Evolutionary conservation across 1,284 basidiomycete genomes (phyloP).

Genomic region (Trichosporon inkin): DNA sequence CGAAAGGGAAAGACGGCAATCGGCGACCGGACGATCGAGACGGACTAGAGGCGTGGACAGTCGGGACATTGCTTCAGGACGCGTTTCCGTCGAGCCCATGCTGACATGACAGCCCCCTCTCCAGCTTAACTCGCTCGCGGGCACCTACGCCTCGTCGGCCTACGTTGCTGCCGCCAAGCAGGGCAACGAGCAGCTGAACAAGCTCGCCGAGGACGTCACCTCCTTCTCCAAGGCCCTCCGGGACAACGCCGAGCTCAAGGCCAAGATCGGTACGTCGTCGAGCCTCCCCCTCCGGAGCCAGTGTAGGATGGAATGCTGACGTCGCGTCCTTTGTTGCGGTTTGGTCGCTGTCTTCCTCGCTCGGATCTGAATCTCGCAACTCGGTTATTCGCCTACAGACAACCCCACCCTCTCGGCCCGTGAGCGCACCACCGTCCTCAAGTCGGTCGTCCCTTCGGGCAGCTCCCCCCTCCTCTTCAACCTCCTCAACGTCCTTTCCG

Average conservation of each 20-base stretch:
- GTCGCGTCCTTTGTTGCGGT: background rate
- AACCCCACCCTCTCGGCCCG: slow-evolving; percentile 84
- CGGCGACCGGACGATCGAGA: background rate
- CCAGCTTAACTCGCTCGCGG: slow-evolving; percentile 52
- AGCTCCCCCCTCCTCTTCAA: slow-evolving; percentile 83
- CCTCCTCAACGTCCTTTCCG: slow-evolving; percentile 81
- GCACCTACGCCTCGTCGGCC: slow-evolving; percentile 91
- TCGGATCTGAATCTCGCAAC: background rate
- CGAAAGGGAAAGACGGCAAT: background rate
- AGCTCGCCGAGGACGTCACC: slow-evolving; percentile 77
- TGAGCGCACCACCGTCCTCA: slow-evolving; percentile 69
- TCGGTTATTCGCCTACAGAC: slow-evolving; percentile 32
- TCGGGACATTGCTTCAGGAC: background rate
- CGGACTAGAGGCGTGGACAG: background rate
- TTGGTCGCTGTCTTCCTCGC: background rate
- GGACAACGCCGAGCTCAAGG: slow-evolving; percentile 15
- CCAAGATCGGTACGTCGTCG: slow-evolving; percentile 59
- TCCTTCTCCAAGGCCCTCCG: slow-evolving; percentile 56
- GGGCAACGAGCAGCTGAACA: slow-evolving; percentile 60
- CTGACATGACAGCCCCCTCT: slow-evolving; percentile 43
- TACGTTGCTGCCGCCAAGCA: slow-evolving; percentile 87
- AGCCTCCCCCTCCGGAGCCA: background rate
- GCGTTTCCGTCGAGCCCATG: background rate
- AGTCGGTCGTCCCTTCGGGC: slow-evolving; percentile 61
- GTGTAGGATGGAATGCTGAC: background rate